phyloP scores from a whole-genome alignment of 768 basidiomycete species.

The Mycena metata region DNA sequence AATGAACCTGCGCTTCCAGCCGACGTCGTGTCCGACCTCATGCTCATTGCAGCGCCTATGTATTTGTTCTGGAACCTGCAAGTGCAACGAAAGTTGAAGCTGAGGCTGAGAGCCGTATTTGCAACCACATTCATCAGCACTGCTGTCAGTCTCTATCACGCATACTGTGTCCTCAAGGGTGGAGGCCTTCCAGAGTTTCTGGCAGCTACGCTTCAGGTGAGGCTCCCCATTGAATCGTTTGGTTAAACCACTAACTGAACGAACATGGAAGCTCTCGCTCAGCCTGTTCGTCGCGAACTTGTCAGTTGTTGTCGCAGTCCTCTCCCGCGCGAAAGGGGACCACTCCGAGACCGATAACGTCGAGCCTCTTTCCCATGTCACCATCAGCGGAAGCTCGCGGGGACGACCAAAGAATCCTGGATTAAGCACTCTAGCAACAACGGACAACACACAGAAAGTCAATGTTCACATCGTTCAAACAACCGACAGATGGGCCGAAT shows the following conservation, averaged over 20 bases:
- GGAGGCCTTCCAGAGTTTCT: conserved; percentile 42
- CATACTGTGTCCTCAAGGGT: conserved; percentile 46
- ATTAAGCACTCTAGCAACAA: too few relatives aligned
- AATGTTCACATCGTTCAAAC: conserved; percentile 4
- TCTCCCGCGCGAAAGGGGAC: conserved; percentile 42
- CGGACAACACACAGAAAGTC: not conserved
- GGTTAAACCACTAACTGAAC: not conserved
- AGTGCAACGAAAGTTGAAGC: conserved; percentile 48
- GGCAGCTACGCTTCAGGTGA: conserved; percentile 55
- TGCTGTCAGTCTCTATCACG: conserved; percentile 53
- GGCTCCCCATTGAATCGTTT: not conserved
- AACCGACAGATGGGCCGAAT: not conserved
- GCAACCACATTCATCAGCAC: conserved; percentile 57
- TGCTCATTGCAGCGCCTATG: conserved; percentile 59
- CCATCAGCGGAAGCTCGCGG: too few relatives aligned
- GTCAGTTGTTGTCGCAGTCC: conserved; percentile 53
- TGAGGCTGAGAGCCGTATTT: conserved; percentile 58
- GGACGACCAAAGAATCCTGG: too few relatives aligned
- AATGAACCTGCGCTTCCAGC: not conserved
- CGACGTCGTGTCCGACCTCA: conserved; percentile 7
- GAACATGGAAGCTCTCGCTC: not conserved
- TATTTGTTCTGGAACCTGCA: conserved; percentile 55
- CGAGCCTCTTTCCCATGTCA: not conserved
- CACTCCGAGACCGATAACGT: conserved; percentile 3
- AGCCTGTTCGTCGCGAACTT: conserved; percentile 57